Evolutionary conservation across 2,329 filamentous ascomycete genomes (phyloP).

Genomic region (Cladobotryum mycophilum): DNA sequence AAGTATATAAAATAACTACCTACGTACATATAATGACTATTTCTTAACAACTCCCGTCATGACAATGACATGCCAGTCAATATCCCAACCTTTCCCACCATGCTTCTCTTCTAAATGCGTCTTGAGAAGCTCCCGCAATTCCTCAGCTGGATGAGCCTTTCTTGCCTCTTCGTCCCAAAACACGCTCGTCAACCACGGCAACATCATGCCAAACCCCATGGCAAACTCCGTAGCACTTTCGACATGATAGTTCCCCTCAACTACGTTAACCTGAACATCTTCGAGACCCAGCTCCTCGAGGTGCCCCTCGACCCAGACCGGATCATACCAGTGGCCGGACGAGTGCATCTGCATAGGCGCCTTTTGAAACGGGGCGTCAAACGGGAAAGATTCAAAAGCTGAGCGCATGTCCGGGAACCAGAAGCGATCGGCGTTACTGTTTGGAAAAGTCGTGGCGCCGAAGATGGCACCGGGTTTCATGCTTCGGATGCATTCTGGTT

Average conservation of each 20-base stretch:
- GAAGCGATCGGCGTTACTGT: constrained; percentile 22
- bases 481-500: constrained; percentile 29
- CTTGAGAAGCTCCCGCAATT: constrained; percentile 30
- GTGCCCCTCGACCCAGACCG: constrained; percentile 32
- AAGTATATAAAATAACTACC: background rate
- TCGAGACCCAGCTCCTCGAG: constrained; percentile 31
- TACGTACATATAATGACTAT: background rate
- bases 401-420: constrained; percentile 34
- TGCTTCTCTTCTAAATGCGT: constrained; percentile 36
- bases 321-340: constrained; percentile 34
- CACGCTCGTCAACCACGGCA: constrained; percentile 30
- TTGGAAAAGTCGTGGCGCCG: constrained; percentile 32
- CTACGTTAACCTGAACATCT: constrained; percentile 30
- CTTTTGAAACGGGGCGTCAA: constrained; percentile 29
- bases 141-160: constrained; percentile 28
- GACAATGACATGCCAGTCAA: constrained; percentile 20
- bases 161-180: constrained; percentile 36
- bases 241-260: constrained; percentile 23
- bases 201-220: constrained; percentile 30
- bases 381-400: constrained; percentile 36
- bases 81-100: constrained; percentile 20
- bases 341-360: constrained; percentile 34
- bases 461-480: constrained; percentile 35
- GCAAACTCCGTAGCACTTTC: constrained; percentile 32
- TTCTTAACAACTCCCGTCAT: constrained; percentile 21